Percentiles rank a stretch among this genome's conserved stretches.
phyloP scores from a whole-genome alignment of 345 rosid species.

The Salix arbutifolia region DNA sequence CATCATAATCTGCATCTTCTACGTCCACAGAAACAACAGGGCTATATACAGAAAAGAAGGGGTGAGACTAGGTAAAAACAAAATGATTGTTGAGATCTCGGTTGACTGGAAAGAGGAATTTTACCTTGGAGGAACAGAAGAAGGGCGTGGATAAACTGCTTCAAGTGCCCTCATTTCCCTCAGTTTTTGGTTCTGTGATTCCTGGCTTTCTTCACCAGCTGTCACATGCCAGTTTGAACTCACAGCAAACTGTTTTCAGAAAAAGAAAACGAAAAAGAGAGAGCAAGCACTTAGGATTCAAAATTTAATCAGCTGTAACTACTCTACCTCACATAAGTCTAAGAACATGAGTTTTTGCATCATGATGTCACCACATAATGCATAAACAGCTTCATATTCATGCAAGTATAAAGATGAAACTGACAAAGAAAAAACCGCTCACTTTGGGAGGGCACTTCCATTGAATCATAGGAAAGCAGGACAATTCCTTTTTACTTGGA shows the following conservation, averaged over 20 bases:
- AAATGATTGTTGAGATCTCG: neutral
- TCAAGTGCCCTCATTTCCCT: conserved; percentile 45
- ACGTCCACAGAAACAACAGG: conserved; percentile 40
- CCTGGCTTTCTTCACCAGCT: conserved; percentile 56
- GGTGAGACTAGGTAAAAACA: neutral
- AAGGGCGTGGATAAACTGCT: conserved; percentile 47
- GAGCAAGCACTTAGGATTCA: neutral
- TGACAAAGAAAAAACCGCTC: conserved; percentile 3
- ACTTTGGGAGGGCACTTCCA: conserved; percentile 57
- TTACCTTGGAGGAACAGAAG: conserved; percentile 50
- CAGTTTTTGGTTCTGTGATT: conserved; percentile 33
- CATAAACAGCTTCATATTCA: neutral
- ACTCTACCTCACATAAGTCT: neutral
- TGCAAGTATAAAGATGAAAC: neutral
- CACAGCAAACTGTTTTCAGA: conserved; percentile 37
- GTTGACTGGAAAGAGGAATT: neutral
- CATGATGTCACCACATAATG: neutral
- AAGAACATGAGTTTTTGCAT: neutral
- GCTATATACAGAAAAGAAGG: conserved; percentile 25
- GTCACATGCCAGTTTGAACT: conserved; percentile 37
- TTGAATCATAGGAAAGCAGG: conserved; percentile 28
- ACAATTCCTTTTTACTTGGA: conserved; percentile 12
- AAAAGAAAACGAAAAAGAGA: neutral
- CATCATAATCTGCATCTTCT: conserved; percentile 39
- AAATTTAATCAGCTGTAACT: neutral